Evolutionary conservation across 192 early-diverging fungal genomes (phyloP), one percentile per base, ranked within the genome.

Genomic region (Pecoramyces ruminantium): DNA sequence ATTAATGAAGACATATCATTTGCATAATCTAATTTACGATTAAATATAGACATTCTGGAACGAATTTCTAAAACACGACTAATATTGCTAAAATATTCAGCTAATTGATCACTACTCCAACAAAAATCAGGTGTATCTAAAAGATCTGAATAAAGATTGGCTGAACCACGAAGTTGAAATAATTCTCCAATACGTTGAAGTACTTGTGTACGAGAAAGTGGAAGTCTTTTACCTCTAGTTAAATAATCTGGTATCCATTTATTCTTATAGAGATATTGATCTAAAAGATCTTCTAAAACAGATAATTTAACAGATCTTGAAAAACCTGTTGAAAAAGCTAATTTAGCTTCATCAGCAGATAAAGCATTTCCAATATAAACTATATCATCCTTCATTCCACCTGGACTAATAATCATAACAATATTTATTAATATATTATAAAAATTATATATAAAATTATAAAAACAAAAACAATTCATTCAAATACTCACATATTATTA

Each of bases 11-110:
- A 86, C 15, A 92, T 80, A 81, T 92, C 90, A 83, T 91, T 91
- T 29, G 90, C 90, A 80, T 92, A 92, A 79, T 92, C 90, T n/a
- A 92, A 85, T 82, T 92, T 92, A 81, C 89, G 88, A 84, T 92
- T 92, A 78, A 89, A 88, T 29, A 91, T 81, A 34, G 82, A 83
- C 40, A 91, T 92, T 28, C 90, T 83, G 1, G 88, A 82, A n/a
- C 84, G 81, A 16, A 92, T 85, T 82, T 92, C 90, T 27, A 92
- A 83, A 78, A 89, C 89, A 17, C 86, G 81, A 17, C 84, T 85
- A 16, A 89, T 85, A 13, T 80, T 39, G 29, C 84, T 82, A 83
- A 91, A 92, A 38, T 78, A 85, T 13, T 84, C 82, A 81, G 90
- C 90, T 85, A 92, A 88, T 78, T 83, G 42, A 28, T 82, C 51